A percentile compares a stretch with the other conserved stretches of the same genome.
These are phyloP conservation scores for Lobosporangium transversale DNA, from an alignment of 192 early-diverging fungal genomes.

Conservation along the genomic window DNA sequence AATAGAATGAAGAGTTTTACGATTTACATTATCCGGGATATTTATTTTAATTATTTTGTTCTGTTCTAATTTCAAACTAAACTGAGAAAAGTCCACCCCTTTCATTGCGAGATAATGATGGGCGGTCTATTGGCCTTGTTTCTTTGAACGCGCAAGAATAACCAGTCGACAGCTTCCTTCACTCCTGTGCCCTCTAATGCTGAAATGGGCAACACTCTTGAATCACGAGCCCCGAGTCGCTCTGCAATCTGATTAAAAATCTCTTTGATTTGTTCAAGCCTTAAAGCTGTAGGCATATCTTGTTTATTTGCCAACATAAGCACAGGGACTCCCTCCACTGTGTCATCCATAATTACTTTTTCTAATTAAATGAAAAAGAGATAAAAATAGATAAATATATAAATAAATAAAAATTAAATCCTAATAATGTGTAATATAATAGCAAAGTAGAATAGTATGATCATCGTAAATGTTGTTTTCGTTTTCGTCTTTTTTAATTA, in stretches of 20 bases:
- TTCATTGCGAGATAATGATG: slow-evolving; percentile 60
- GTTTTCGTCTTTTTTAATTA: slow-evolving; percentile 35
- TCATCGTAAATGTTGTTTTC: background rate
- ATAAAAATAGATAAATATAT: background rate
- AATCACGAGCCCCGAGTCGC: slow-evolving; percentile 85
- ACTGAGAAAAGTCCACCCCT: too few relatives aligned
- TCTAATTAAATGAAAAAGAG: slow-evolving; percentile 56
- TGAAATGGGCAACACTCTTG: slow-evolving; percentile 83
- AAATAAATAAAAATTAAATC: background rate
- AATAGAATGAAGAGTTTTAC: too few relatives aligned
- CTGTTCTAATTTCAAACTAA: too few relatives aligned
- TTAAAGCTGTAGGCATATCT: slow-evolving; percentile 76
- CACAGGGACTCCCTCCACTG: slow-evolving; percentile 85
- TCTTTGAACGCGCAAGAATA: slow-evolving; percentile 81
- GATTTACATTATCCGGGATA: too few relatives aligned
- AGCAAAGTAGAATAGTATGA: background rate
- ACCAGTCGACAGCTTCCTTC: slow-evolving; percentile 91
- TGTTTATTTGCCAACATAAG: slow-evolving; percentile 96
- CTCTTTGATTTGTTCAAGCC: slow-evolving; percentile 88
- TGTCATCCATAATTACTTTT: slow-evolving; percentile 78
- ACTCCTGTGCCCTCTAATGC: slow-evolving; percentile 89
- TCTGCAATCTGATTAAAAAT: slow-evolving; percentile 90
- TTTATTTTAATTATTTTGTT: too few relatives aligned
- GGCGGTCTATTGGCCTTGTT: slow-evolving; percentile 86
- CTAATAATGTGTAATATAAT: background rate